A percentile compares a stretch with the other conserved stretches of the same genome.
Conservation (phyloP, 768 basidiomycete genomes). For the Cystofilobasidium bisporidii region DNA sequence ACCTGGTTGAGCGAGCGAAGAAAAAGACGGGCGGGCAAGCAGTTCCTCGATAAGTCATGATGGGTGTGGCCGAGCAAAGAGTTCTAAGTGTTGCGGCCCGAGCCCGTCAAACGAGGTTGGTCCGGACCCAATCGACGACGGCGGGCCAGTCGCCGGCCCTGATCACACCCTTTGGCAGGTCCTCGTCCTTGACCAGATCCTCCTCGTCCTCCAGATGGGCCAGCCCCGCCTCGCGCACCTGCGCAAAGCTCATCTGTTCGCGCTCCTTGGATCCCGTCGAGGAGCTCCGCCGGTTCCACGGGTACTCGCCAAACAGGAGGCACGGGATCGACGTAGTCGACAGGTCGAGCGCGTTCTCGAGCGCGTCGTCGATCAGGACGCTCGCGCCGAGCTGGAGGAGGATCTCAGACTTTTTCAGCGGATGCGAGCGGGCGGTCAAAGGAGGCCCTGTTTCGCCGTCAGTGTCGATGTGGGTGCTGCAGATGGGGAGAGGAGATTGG, state of each 20-base stretch:
- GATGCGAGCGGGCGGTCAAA: not conserved
- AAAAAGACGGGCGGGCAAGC: too few species aligned
- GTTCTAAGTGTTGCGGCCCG: too few species aligned
- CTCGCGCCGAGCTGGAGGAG: constrained; percentile 18
- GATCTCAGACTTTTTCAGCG: constrained; percentile 25
- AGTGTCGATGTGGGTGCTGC: constrained; percentile 22
- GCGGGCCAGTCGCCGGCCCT: constrained; percentile 15
- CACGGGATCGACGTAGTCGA: constrained; percentile 15
- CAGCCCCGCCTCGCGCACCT: constrained; percentile 4
- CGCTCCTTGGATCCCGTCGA: constrained; percentile 9
- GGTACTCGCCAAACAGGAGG: constrained; percentile 24
- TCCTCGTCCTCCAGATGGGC: constrained; percentile 12
- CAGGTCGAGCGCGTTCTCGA: constrained; percentile 28
- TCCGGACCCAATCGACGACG: not conserved
- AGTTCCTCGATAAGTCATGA: too few species aligned
- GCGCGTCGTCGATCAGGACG: constrained; percentile 25
- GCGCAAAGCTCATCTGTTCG: not conserved
- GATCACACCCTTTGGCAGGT: constrained; percentile 15
- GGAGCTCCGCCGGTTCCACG: constrained; percentile 18
- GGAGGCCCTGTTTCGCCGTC: constrained; percentile 22
- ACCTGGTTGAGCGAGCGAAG: too few species aligned
- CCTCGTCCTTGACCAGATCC: constrained; percentile 14
- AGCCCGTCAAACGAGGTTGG: not conserved
- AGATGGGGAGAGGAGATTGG: too few species aligned
- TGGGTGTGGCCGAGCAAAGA: too few species aligned